Percentiles rank a stretch among this genome's conserved stretches.
Conservation (phyloP, 345 rosid species). For the Acer campestre region DNA sequence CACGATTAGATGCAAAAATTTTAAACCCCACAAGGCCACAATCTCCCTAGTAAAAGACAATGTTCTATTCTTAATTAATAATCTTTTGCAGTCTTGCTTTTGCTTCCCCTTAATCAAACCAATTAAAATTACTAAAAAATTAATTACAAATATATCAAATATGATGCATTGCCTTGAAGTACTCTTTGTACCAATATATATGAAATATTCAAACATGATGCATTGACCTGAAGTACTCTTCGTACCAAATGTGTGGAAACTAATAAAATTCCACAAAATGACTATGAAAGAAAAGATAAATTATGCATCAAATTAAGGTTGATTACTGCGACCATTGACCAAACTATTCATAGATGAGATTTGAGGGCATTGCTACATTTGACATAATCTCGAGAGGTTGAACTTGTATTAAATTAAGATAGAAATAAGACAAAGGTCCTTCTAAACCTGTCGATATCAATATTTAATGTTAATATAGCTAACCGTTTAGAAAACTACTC, state of each 20-base stretch:
- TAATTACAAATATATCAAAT: not conserved
- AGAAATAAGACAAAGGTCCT: too few species aligned
- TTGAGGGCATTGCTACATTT: too few species aligned
- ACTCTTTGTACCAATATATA: too few species aligned
- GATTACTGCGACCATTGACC: not conserved
- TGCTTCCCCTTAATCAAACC: not conserved
- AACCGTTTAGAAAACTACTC: too few species aligned
- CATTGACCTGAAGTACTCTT: conserved; percentile 4
- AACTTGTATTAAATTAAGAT: too few species aligned
- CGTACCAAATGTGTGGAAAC: conserved; percentile 3
- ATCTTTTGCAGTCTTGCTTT: not conserved
- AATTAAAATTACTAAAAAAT: too few species aligned
- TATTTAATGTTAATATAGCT: too few species aligned
- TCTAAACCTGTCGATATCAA: too few species aligned
- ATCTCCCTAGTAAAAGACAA: not conserved
- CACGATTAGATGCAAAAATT: not conserved
- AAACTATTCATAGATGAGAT: too few species aligned
- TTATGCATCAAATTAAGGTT: not conserved
- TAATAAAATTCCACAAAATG: not conserved
- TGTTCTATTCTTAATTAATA: not conserved
- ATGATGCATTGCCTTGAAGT: too few species aligned
- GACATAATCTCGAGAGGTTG: not conserved
- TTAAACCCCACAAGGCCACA: not conserved
- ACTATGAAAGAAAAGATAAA: not conserved
- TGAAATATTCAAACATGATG: not conserved